Evolutionary conservation across 768 basidiomycete species (phyloP).

Genomic region (Symmetrospora coprosmae): DNA sequence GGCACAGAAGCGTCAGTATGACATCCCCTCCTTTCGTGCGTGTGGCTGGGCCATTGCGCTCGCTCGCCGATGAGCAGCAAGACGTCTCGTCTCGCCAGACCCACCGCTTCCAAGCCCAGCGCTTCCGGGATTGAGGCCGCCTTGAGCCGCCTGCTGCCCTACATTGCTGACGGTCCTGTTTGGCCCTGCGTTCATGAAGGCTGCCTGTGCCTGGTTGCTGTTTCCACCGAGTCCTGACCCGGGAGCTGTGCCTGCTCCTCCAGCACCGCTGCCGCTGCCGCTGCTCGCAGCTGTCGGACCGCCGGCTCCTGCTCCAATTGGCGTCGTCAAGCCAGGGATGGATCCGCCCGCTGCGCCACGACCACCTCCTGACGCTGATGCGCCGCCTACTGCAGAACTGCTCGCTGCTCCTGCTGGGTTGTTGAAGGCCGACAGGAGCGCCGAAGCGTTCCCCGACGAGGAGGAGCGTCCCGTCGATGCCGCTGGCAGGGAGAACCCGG

Average conservation of each 20-base stretch:
- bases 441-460: background rate
- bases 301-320: background rate
- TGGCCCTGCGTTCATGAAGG: conserved; percentile 18
- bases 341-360: background rate
- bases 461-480: background rate
- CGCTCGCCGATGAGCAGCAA: background rate
- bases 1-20: no score
- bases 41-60: no score
- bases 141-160: conserved; percentile 13
- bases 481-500: conserved; percentile 17
- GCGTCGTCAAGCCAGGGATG: background rate
- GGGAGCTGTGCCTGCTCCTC: no score
- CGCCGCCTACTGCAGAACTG: background rate
- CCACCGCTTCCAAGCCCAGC: conserved; percentile 5
- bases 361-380: background rate
- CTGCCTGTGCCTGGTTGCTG: conserved; percentile 9
- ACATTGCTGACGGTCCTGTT: conserved; percentile 22
- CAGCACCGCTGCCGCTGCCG: background rate
- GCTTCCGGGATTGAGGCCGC: no score
- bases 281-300: no score
- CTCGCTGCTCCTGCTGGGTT: background rate
- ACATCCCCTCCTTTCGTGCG: no score
- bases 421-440: conserved; percentile 19
- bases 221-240: background rate
- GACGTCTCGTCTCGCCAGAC: background rate